Base-by-base conservation (phyloP, 2,329 filamentous ascomycete species). In the Penicillium verrucosum region DNA sequence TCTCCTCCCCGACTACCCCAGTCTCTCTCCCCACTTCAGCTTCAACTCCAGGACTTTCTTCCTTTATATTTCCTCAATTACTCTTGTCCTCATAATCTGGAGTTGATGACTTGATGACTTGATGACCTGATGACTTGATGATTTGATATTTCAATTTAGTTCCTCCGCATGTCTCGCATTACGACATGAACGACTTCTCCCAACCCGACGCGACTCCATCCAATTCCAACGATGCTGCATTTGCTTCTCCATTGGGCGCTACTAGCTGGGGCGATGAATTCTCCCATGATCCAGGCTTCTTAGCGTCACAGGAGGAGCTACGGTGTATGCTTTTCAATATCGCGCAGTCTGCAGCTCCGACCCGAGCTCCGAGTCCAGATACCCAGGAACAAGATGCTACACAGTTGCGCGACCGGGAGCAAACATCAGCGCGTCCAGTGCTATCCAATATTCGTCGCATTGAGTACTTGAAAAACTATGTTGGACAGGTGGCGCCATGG, bases 401-500 rank as follows among this genome's bases (percentile, higher is more conserved):
- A 4, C 43, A 44, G 30, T 47, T 30, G 8, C 46, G n/a, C 7
- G 47, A 42, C 5, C 49, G 44, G 41, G 49, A 50, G 30, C 41
- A 50, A n/a, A 36, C 48, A 27, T 48, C 49, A 40, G 49, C 50
- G 30, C 66, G 41, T 41, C 64, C 59, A 47, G 62, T 65, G 8
- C 58, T 78, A 16, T 70, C 73, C 0, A 70, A 65, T n/a, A 61
- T 64, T 1, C 66, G 71, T 9, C 64, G 74, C 18, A 61, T 78
- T 5, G 67, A 73, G 43, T 79, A 78, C 48, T 63, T 81, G 36
- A 76, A 79, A 41, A 78, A 82, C 43, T 84, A 81, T 67, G 76
- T 83, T 23, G 76, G 78, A 1, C 77, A 83, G 54, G 78, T 82
- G 40, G 81, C 81, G 3, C 79, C 78, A 23, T 83, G 81, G 80